Conservation (phyloP, 1,284 basidiomycete species). For the Fomitopsis palustris region DNA sequence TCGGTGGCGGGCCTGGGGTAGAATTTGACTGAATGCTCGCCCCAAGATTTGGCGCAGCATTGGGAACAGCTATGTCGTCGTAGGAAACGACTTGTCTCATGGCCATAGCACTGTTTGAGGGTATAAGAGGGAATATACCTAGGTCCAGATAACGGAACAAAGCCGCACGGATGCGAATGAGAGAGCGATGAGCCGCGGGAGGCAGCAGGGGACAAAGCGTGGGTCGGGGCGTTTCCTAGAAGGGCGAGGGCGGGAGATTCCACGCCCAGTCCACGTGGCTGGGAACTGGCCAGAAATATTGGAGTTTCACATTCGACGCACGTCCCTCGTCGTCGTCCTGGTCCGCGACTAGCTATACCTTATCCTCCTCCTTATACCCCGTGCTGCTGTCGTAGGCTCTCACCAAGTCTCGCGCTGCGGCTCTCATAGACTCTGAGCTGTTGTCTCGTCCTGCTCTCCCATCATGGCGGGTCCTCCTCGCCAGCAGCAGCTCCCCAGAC, state of each 20-base stretch:
- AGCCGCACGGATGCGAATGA: not conserved
- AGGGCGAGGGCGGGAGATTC: not conserved
- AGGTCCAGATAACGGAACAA: too few species aligned
- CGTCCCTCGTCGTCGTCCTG: not conserved
- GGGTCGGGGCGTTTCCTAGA: not conserved
- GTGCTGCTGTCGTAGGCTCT: not conserved
- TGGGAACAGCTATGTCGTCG: constrained; percentile 26
- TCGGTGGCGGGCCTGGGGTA: constrained; percentile 19
- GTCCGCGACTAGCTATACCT: not conserved
- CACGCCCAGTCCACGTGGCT: not conserved
- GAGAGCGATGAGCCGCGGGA: not conserved
- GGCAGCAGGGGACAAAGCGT: not conserved
- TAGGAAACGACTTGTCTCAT: constrained; percentile 27
- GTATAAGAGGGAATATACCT: not conserved
- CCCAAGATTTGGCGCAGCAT: constrained; percentile 10
- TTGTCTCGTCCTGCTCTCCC: not conserved
- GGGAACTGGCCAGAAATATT: not conserved
- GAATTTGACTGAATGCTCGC: constrained; percentile 17
- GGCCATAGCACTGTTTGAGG: not conserved
- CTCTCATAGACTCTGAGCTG: not conserved
- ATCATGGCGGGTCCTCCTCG: constrained; percentile 25
- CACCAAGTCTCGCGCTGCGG: not conserved
- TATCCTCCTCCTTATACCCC: not conserved
- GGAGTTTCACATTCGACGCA: not conserved
- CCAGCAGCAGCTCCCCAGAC: constrained; percentile 31